Conservation (phyloP, 208 protist genomes). For the Crithidia brevicula region DNA sequence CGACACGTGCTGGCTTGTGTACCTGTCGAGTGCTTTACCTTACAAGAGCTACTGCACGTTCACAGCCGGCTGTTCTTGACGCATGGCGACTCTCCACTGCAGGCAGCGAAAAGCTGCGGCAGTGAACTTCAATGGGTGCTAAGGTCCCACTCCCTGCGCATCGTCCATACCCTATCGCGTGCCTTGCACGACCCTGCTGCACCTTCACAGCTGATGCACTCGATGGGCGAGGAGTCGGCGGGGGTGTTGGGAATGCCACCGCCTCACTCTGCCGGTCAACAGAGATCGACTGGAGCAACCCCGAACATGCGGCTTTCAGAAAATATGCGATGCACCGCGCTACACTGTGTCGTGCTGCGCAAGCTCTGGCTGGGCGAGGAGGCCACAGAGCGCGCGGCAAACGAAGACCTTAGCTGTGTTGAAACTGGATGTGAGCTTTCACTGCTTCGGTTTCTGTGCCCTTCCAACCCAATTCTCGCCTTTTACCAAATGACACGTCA, state of each 20-base stretch:
- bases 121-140: neutral
- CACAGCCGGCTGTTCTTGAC: conserved; percentile 17
- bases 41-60: conserved; percentile 14
- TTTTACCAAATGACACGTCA: conserved; percentile 1
- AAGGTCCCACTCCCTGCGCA: too few relatives aligned
- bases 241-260: too few relatives aligned
- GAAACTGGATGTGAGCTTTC: neutral
- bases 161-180: too few relatives aligned
- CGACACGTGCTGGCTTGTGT: neutral
- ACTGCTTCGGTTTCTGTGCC: neutral
- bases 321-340: neutral
- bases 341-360: conserved; percentile 9
- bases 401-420: neutral
- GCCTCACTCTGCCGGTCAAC: too few relatives aligned
- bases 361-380: neutral
- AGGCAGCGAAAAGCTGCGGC: neutral
- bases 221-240: too few relatives aligned
- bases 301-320: neutral
- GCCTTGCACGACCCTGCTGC: too few relatives aligned
- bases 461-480: neutral
- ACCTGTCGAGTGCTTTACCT: neutral
- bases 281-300: neutral
- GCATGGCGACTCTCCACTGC: too few relatives aligned
- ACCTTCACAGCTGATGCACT: too few relatives aligned
- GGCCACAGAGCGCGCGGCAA: neutral